Conservation (phyloP, 2,329 filamentous ascomycete genomes). For the Aspergillus brasiliensis region DNA sequence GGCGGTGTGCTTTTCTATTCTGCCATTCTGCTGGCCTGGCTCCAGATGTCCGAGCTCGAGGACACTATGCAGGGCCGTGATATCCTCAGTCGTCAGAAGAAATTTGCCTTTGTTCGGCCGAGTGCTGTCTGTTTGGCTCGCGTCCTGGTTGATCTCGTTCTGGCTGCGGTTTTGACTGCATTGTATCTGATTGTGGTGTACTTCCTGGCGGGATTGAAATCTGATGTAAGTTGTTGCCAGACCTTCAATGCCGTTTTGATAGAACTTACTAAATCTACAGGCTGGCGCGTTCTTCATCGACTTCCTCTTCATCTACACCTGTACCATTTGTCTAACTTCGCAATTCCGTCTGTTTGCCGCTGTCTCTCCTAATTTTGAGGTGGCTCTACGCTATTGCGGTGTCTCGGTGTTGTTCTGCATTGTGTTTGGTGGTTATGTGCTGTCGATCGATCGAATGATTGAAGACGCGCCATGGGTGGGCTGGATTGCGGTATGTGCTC, state of each 20-base stretch:
- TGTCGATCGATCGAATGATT: slow-evolving; percentile 60
- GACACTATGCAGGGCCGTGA: slow-evolving; percentile 70
- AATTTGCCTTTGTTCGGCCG: slow-evolving; percentile 65
- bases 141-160: slow-evolving; percentile 59
- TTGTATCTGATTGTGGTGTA: slow-evolving; percentile 63
- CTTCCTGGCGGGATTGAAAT: slow-evolving; percentile 54
- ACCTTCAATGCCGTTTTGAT: not conserved
- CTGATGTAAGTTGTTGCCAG: slow-evolving; percentile 27
- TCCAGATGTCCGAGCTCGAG: slow-evolving; percentile 74
- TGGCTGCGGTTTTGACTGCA: slow-evolving; percentile 55
- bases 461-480: slow-evolving; percentile 63
- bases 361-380: slow-evolving; percentile 62
- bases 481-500: slow-evolving; percentile 48
- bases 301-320: slow-evolving; percentile 61
- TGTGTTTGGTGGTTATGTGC: slow-evolving; percentile 64
- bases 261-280: slow-evolving; percentile 23
- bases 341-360: slow-evolving; percentile 66
- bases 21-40: slow-evolving; percentile 62
- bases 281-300: slow-evolving; percentile 65
- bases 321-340: slow-evolving; percentile 59
- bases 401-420: slow-evolving; percentile 61
- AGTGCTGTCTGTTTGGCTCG: slow-evolving; percentile 61
- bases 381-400: slow-evolving; percentile 62
- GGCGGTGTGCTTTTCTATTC: slow-evolving; percentile 65
- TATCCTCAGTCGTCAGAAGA: slow-evolving; percentile 66